These are phyloP conservation scores for Limonium bicolor DNA, from an alignment of 148 eudicot species.

Conservation along the genomic window DNA sequence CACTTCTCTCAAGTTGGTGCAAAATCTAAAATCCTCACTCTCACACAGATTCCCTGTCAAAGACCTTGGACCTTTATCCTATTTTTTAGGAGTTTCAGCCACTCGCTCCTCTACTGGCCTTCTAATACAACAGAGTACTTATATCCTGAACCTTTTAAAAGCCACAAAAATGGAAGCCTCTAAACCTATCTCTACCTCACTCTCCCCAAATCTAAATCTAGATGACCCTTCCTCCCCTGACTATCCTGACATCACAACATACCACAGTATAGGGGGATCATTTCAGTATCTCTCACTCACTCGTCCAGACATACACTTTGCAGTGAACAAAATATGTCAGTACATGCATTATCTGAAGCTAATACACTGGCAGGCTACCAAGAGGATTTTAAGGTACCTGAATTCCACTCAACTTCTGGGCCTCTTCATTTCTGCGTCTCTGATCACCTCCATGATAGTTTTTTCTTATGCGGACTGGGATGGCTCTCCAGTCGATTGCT, in stretches of 20 bases:
- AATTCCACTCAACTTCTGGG: neutral
- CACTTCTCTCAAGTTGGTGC: neutral
- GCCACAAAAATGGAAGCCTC: neutral
- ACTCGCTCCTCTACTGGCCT: neutral
- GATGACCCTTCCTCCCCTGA: neutral
- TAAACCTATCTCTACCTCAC: neutral
- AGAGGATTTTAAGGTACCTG: neutral
- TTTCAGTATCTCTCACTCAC: neutral
- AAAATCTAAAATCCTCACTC: neutral
- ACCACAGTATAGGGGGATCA: neutral
- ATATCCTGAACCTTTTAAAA: neutral
- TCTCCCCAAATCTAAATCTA: neutral
- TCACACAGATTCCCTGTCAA: neutral
- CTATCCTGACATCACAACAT: neutral
- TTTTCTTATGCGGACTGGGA: neutral
- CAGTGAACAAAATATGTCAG: neutral
- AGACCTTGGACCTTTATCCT: neutral
- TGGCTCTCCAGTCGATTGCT: neutral
- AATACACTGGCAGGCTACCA: neutral
- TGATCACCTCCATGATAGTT: neutral
- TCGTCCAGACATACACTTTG: neutral
- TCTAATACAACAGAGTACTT: neutral
- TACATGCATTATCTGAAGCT: neutral
- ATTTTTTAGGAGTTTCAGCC: neutral
- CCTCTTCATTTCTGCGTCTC: neutral